phyloP scores from a whole-genome alignment of 306 rosid species.

The Prunus dulcis region DNA sequence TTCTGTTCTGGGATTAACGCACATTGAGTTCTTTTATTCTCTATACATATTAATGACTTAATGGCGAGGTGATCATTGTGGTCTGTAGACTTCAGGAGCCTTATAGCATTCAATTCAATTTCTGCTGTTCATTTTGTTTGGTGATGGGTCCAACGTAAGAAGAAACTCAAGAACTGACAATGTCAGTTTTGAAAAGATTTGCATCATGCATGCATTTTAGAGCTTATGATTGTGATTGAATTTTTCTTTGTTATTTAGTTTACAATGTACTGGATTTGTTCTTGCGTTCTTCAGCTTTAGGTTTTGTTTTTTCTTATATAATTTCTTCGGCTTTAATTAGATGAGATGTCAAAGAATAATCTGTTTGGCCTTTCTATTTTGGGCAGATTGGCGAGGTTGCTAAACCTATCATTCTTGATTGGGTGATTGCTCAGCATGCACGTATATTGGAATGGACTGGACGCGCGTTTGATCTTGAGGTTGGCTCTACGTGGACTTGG shows the following conservation, averaged over 20 bases:
- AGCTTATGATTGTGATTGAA: not conserved
- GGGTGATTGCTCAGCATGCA: slow-evolving; percentile 56
- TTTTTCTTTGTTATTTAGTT: not conserved
- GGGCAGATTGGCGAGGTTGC: slow-evolving; percentile 53
- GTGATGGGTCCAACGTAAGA: not conserved
- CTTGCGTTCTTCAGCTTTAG: not conserved
- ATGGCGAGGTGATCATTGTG: not conserved
- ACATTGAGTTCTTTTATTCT: not conserved
- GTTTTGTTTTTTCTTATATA: not conserved
- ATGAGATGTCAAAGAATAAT: slow-evolving; percentile 2
- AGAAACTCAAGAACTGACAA: not conserved
- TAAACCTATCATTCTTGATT: slow-evolving; percentile 54
- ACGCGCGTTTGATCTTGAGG: slow-evolving; percentile 55
- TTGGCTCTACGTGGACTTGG: slow-evolving; percentile 20
- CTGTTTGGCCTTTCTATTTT: slow-evolving; percentile 12
- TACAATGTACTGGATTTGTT: not conserved
- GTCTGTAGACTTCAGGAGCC: not conserved
- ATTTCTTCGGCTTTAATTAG: not conserved
- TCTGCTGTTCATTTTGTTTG: slow-evolving; percentile 2
- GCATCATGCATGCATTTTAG: not conserved
- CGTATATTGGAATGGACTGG: slow-evolving; percentile 56
- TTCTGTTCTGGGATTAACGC: not conserved
- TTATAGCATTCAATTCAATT: not conserved
- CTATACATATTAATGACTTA: not conserved
- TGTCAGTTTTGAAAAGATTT: not conserved